Base-by-base conservation (phyloP, 805 yeast species). In the Helenozyma baotianmanensis region DNA sequence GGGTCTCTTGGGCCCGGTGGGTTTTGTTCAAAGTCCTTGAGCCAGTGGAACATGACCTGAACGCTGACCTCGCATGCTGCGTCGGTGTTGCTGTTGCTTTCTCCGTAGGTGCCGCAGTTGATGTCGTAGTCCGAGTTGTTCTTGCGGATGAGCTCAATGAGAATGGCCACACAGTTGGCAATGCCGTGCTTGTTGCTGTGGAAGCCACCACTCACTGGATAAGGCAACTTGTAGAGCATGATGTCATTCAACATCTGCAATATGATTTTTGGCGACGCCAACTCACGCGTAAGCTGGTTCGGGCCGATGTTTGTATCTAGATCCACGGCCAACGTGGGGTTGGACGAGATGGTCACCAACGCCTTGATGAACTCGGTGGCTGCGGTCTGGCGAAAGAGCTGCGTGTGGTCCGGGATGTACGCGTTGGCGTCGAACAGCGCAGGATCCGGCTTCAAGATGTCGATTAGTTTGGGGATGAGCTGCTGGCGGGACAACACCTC, bases 331-430 rank as follows among this genome's bases (percentile, higher is more conserved):
- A 67, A 48, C 3, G 72, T 68, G 3, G 70, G 60, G 51, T 90
- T 92, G 6, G 97, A 96, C 26, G 96, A 86, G 21, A 92, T 85
- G 2, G 97, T 82, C 22, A 92, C 83, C 50, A 92, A 78, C 0
- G 97, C 97, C 54, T 92, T 92, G 33, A 92, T 65, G 53, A 92
- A 92, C 54, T 92, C 98, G 14, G 96, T 94, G 1, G 95, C 94
- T 0, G 97, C 95, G 12, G 92, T 80, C 56, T 92, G 97, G 29
- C 78, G 79, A 46, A 66, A 66, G 9, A 60, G 58, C 15, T 56
- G 40, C 23, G 47, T 44, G n/a, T 55, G 55, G 27, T 61, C 54
- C 1, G 66, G 58, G 14, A 62, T 49, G 15, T 26, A 22, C 10
- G 15, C 28, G 5, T 6, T 25, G 4, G 9, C 28, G 21, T 29